Conservation (phyloP, 2,329 filamentous ascomycete species). For the Pestalotiopsis fici region DNA sequence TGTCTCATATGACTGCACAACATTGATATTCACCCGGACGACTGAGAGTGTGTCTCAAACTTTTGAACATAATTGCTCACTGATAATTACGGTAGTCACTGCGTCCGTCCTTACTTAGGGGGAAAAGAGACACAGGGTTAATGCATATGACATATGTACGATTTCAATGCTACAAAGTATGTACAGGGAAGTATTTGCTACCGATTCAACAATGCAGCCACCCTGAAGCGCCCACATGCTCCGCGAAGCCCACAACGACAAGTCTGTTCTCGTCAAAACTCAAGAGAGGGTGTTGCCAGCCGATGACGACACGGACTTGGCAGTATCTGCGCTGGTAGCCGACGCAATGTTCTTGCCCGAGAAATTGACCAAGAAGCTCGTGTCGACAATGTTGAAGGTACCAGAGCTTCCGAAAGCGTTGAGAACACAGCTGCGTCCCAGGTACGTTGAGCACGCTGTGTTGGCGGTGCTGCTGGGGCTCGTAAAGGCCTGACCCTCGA, state of each 20-base stretch:
- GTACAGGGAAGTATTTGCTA: background rate
- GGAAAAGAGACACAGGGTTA: no score
- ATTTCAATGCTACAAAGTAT: background rate
- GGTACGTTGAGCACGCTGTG: constrained; percentile 1
- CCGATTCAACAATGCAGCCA: background rate
- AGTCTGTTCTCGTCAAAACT: background rate
- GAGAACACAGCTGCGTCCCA: constrained; percentile 5
- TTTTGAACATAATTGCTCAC: no score
- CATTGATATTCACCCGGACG: background rate
- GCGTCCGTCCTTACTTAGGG: no score
- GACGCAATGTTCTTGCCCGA: constrained; percentile 9
- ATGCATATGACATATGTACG: background rate
- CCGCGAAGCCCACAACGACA: background rate
- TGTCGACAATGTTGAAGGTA: constrained; percentile 20
- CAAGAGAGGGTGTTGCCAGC: background rate
- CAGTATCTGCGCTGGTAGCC: background rate
- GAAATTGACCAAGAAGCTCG: constrained; percentile 29
- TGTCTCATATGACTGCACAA: background rate
- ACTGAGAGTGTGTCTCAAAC: background rate
- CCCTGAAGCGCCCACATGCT: background rate
- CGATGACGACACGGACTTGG: background rate
- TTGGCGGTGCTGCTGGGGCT: constrained; percentile 16
- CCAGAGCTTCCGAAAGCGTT: constrained; percentile 11
- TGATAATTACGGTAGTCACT: no score
- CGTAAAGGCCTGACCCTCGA: constrained; percentile 4